Percentiles rank a stretch among this genome's conserved stretches.
phyloP scores from a whole-genome alignment of 306 rosid species.

The Quercus agrifolia region DNA sequence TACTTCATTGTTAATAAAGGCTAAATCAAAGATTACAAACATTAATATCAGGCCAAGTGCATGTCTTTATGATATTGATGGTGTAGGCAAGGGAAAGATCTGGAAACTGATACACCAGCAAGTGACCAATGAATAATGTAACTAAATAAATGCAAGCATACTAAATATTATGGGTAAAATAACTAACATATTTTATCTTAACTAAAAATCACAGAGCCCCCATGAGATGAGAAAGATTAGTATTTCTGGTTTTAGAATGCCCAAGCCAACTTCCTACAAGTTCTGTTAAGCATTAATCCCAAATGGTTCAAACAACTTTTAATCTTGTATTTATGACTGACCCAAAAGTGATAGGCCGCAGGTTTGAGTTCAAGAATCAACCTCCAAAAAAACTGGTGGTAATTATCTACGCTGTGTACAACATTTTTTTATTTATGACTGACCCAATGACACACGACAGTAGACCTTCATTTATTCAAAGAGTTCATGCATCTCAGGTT shows the following conservation, averaged over 20 bases:
- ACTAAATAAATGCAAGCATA: neutral
- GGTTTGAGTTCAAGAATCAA: too few relatives aligned
- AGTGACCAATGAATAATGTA: neutral
- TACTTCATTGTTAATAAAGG: neutral
- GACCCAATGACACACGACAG: neutral
- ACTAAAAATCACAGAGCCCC: neutral
- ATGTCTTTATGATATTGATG: neutral
- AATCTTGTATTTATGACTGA: neutral
- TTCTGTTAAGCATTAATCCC: slow-evolving; percentile 5
- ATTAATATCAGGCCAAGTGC: neutral
- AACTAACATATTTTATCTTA: too few relatives aligned
- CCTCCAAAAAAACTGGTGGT: too few relatives aligned
- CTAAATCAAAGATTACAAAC: neutral
- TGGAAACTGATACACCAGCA: neutral
- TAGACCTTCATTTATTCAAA: neutral
- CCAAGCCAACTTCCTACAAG: neutral
- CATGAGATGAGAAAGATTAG: neutral
- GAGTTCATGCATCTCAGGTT: neutral
- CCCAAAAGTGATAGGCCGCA: neutral
- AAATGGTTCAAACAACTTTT: neutral
- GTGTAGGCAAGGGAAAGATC: neutral
- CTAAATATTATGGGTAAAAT: too few relatives aligned
- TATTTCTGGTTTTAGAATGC: neutral
- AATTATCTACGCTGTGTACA: too few relatives aligned
- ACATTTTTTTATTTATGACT: neutral